Evolutionary conservation across 306 rosid species (phyloP).

Genomic region (Albizia julibrissin): DNA sequence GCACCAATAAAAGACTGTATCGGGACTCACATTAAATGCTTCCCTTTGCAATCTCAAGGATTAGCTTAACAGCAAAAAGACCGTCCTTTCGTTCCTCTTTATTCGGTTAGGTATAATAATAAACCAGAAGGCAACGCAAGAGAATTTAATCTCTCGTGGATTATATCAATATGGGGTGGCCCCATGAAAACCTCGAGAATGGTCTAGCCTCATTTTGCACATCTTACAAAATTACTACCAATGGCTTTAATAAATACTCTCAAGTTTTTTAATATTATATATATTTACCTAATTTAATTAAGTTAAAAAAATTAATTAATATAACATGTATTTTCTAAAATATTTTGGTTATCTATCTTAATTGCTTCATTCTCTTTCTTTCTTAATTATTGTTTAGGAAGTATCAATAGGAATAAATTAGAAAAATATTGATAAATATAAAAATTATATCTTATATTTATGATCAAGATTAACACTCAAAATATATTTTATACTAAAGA

Average conservation of each 20-base stretch:
- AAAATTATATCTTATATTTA: too few species aligned
- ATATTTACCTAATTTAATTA: too few species aligned
- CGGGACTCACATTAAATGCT: conserved; percentile 26
- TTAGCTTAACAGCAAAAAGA: neutral
- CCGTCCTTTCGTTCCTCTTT: neutral
- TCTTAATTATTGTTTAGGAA: too few species aligned
- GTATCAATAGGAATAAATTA: too few species aligned
- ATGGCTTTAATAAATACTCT: too few species aligned
- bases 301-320: too few species aligned
- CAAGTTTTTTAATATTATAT: fast-evolving
- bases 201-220: neutral
- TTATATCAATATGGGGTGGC: neutral
- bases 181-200: neutral
- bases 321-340: too few species aligned
- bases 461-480: too few species aligned
- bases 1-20: neutral
- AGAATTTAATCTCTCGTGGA: neutral
- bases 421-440: too few species aligned
- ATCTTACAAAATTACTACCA: neutral
- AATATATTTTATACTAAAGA: too few species aligned
- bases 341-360: too few species aligned
- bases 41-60: neutral
- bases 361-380: too few species aligned
- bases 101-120: neutral
- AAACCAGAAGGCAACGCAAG: neutral